These are phyloP conservation scores for Mycena capillaripes DNA, from an alignment of 768 basidiomycete genomes.

Conservation along the genomic window DNA sequence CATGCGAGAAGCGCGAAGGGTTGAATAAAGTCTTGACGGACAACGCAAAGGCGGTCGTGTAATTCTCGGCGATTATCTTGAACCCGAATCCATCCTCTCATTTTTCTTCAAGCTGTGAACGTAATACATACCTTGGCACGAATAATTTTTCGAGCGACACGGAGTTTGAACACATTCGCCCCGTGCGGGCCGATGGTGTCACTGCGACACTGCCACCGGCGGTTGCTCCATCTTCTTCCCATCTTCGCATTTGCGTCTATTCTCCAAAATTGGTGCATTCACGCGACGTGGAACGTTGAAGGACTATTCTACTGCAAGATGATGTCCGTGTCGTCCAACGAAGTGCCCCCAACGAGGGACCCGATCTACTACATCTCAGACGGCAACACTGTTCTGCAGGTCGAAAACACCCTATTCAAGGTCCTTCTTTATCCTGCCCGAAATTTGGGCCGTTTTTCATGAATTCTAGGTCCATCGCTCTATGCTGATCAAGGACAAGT, in stretches of 20 bases:
- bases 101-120: too few relatives aligned
- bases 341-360: conserved; percentile 41
- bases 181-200: too few relatives aligned
- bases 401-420: conserved; percentile 62
- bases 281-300: not conserved
- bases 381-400: conserved; percentile 57
- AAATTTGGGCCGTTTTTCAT: conserved; percentile 3
- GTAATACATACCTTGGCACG: too few relatives aligned
- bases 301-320: conserved; percentile 5
- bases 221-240: too few relatives aligned
- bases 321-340: conserved; percentile 15
- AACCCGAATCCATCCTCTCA: too few relatives aligned
- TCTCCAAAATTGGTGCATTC: not conserved
- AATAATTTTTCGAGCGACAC: too few relatives aligned
- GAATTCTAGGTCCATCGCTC: conserved; percentile 39
- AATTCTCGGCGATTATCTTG: not conserved
- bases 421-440: conserved; percentile 40
- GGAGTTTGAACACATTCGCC: too few relatives aligned
- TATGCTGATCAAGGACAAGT: conserved; percentile 55
- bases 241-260: too few relatives aligned
- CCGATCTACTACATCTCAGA: conserved; percentile 57
- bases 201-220: too few relatives aligned
- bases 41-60: conserved; percentile 47
- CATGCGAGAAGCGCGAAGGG: conserved; percentile 77
- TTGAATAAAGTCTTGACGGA: conserved; percentile 69